A percentile compares a stretch with the other conserved stretches of the same genome.
Evolutionary conservation across 1,284 basidiomycete genomes (phyloP).

Genomic region (Austropuccinia psidii): DNA sequence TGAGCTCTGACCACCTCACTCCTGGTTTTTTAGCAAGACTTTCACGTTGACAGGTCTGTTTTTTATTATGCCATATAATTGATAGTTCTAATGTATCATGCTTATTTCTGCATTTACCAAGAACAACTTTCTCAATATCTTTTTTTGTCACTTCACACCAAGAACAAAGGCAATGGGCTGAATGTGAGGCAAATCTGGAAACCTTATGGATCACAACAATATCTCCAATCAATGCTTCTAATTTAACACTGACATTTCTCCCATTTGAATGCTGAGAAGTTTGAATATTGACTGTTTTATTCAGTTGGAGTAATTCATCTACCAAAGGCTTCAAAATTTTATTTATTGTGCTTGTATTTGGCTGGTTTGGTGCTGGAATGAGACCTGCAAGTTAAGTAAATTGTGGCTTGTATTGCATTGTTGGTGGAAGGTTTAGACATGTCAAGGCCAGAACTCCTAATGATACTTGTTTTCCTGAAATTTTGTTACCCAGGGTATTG

Average conservation of each 20-base stretch:
- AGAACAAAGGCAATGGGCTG: background rate
- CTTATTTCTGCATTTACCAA: background rate
- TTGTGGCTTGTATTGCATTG: background rate
- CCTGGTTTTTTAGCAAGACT: background rate
- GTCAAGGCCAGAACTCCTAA: background rate
- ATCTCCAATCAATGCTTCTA: background rate
- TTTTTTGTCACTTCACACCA: slow-evolving; percentile 2
- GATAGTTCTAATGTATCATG: background rate
- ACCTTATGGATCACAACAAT: slow-evolving; percentile 14
- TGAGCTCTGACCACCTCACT: slow-evolving; percentile 13
- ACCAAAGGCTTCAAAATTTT: background rate
- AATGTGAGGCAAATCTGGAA: background rate
- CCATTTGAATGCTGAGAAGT: background rate
- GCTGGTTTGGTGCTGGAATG: slow-evolving; percentile 1
- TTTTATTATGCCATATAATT: background rate
- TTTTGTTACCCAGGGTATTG: slow-evolving; percentile 15
- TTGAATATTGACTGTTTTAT: background rate
- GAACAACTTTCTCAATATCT: background rate
- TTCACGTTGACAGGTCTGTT: background rate
- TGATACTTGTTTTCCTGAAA: slow-evolving; percentile 1
- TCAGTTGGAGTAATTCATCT: background rate
- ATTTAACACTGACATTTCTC: background rate
- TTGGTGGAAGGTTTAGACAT: slow-evolving; percentile 1
- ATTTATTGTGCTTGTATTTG: background rate
- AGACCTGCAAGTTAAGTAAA: background rate